These are phyloP conservation scores for Linum tenue DNA, from an alignment of 345 rosid species.

Conservation along the genomic window DNA sequence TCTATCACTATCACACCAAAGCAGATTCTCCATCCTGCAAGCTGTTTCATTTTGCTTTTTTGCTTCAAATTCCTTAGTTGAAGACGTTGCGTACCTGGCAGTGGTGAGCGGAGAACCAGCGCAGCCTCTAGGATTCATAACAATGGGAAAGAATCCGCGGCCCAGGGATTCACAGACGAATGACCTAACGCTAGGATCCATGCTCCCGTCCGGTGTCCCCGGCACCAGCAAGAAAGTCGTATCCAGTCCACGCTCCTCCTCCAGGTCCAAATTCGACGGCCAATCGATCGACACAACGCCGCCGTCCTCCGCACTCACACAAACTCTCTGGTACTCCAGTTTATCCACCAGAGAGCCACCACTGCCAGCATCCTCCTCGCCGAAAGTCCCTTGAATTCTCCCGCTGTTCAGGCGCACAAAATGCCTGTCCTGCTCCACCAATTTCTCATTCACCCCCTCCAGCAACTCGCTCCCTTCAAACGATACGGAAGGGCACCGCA, in stretches of 20 bases:
- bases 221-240: constrained; percentile 74
- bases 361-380: constrained; percentile 1
- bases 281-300: constrained; percentile 84
- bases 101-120: constrained; percentile 90
- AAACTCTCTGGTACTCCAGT: constrained; percentile 70
- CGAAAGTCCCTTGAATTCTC: constrained; percentile 26
- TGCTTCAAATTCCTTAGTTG: not conserved
- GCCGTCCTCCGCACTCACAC: constrained; percentile 57
- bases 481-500: constrained; percentile 71
- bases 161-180: constrained; percentile 55
- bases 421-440: constrained; percentile 70
- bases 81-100: constrained; percentile 45
- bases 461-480: constrained; percentile 37
- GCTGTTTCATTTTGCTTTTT: no score
- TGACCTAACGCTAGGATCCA: constrained; percentile 39
- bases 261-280: constrained; percentile 70
- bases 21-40: no score
- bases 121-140: constrained; percentile 98
- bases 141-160: constrained; percentile 72
- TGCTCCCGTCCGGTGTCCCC: constrained; percentile 72
- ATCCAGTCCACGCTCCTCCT: constrained; percentile 72
- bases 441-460: constrained; percentile 54
- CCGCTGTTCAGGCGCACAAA: constrained; percentile 63
- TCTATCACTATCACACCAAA: no score
- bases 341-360: constrained; percentile 17